phyloP scores from a whole-genome alignment of 2,329 filamentous ascomycete genomes.

The Cladosporium halotolerans region DNA sequence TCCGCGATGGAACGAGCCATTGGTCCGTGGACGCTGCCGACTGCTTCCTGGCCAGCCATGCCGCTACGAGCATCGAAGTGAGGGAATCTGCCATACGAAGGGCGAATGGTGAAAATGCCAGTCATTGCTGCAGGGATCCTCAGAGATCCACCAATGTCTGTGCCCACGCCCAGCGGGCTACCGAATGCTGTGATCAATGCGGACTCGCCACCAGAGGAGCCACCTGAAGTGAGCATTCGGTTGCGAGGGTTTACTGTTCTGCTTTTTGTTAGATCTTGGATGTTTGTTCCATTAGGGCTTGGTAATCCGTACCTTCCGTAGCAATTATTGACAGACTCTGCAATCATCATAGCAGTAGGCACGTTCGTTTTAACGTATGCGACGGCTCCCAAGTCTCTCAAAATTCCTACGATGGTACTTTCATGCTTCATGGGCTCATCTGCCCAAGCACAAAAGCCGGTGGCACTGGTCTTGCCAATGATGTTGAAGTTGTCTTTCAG shows the following conservation, averaged over 20 bases:
- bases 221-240: conserved; percentile 54
- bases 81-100: conserved; percentile 55
- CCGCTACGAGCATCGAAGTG: conserved; percentile 50
- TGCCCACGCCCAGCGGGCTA: conserved; percentile 56
- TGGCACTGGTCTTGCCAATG: conserved; percentile 52
- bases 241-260: conserved; percentile 53
- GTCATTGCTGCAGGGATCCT: conserved; percentile 53
- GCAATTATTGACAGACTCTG: conserved; percentile 60
- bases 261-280: too few species aligned
- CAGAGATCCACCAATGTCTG: conserved; percentile 56
- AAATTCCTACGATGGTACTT: conserved; percentile 51
- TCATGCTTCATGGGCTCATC: conserved; percentile 52
- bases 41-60: conserved; percentile 59
- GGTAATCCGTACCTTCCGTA: conserved; percentile 45
- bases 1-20: conserved; percentile 53
- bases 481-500: conserved; percentile 69
- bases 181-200: conserved; percentile 56
- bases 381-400: conserved; percentile 57
- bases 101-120: conserved; percentile 52
- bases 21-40: conserved; percentile 59
- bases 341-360: conserved; percentile 64
- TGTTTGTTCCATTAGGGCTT: too few species aligned
- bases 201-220: conserved; percentile 61
- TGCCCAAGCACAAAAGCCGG: conserved; percentile 59
- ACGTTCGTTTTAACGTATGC: conserved; percentile 67